phyloP scores from a whole-genome alignment of 768 basidiomycete species.

The Leccinum aurantiacum region DNA sequence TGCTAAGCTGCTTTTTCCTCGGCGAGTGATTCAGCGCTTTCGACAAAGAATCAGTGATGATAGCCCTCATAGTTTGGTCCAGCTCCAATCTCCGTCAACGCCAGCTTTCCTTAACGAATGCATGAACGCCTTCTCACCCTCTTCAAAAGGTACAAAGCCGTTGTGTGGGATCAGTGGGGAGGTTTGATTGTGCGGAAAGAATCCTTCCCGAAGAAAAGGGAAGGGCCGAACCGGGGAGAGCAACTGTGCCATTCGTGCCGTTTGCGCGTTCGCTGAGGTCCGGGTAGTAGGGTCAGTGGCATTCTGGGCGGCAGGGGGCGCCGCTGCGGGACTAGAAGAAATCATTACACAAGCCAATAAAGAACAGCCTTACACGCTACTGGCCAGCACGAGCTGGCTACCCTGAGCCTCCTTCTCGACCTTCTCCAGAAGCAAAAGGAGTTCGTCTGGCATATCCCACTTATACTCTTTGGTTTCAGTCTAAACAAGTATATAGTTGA shows the following conservation, averaged over 20 bases:
- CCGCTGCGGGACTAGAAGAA: constrained; percentile 29
- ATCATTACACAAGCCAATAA: constrained; percentile 5
- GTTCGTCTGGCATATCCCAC: constrained; percentile 97
- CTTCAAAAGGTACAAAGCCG: constrained; percentile 81
- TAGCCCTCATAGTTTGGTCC: constrained; percentile 97
- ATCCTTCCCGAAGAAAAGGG: constrained; percentile 62
- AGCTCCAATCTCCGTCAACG: constrained; percentile 90
- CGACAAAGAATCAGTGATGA: constrained; percentile 97
- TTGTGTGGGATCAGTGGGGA: constrained; percentile 89
- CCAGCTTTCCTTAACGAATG: constrained; percentile 87
- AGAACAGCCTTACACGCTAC: constrained; percentile 22
- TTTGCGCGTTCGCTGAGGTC: constrained; percentile 45
- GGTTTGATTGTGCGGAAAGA: constrained; percentile 70
- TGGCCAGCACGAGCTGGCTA: constrained; percentile 37
- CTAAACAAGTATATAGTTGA: constrained; percentile 38
- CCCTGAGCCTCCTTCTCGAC: constrained; percentile 71
- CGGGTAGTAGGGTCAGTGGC: constrained; percentile 42
- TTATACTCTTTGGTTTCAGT: constrained; percentile 89
- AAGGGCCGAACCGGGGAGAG: constrained; percentile 54
- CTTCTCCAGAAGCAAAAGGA: constrained; percentile 78
- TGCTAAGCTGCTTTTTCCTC: constrained; percentile 95
- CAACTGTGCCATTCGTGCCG: constrained; percentile 43
- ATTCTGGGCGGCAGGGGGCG: constrained; percentile 45
- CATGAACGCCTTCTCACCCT: constrained; percentile 93
- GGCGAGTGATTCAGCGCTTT: constrained; percentile 87